These are phyloP conservation scores for Cercospora sp. DNA, from an alignment of 2,329 filamentous ascomycete genomes.

Conservation along the genomic window DNA sequence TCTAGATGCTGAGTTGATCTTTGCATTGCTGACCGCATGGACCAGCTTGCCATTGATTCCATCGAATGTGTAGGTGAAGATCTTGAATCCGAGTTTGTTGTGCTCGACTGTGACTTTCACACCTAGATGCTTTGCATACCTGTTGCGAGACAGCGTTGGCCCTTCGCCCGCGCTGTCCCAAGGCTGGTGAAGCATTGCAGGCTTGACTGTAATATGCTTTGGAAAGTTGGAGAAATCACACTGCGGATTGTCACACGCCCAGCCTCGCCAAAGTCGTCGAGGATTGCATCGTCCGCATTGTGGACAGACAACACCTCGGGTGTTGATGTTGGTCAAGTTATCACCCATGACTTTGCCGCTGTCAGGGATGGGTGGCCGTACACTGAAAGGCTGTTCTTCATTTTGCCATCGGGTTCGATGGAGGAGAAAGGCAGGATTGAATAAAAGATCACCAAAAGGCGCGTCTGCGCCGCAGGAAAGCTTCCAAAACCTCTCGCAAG, in stretches of 20 bases:
- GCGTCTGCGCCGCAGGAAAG: slow-evolving; percentile 39
- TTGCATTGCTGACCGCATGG: slow-evolving; percentile 59
- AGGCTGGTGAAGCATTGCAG: slow-evolving; percentile 30
- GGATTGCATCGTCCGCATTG: slow-evolving; percentile 62
- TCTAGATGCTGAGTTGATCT: slow-evolving; percentile 51
- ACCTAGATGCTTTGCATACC: slow-evolving; percentile 33
- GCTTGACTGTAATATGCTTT: slow-evolving; percentile 30
- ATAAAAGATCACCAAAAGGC: slow-evolving; percentile 44
- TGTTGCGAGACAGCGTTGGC: slow-evolving; percentile 32
- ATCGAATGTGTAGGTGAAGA: slow-evolving; percentile 50
- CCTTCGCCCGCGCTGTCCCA: slow-evolving; percentile 36
- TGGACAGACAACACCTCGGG: slow-evolving; percentile 67
- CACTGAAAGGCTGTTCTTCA: slow-evolving; percentile 41
- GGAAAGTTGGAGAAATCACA: slow-evolving; percentile 49
- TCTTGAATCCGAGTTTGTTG: slow-evolving; percentile 43
- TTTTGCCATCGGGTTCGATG: slow-evolving; percentile 51
- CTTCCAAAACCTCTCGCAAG: slow-evolving; percentile 60
- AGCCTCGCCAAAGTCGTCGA: slow-evolving; percentile 61
- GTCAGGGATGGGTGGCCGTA: slow-evolving; percentile 45
- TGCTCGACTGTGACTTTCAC: slow-evolving; percentile 40
- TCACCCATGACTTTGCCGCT: slow-evolving; percentile 44
- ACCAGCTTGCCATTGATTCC: slow-evolving; percentile 49
- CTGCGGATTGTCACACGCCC: slow-evolving; percentile 57
- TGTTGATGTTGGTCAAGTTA: slow-evolving; percentile 55
- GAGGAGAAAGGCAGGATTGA: slow-evolving; percentile 59